Percentiles rank a stretch among this genome's conserved stretches.
These are phyloP conservation scores for Oryza glumipatula DNA, from an alignment of 176 grass and related monocot species.

Conservation along the genomic window DNA sequence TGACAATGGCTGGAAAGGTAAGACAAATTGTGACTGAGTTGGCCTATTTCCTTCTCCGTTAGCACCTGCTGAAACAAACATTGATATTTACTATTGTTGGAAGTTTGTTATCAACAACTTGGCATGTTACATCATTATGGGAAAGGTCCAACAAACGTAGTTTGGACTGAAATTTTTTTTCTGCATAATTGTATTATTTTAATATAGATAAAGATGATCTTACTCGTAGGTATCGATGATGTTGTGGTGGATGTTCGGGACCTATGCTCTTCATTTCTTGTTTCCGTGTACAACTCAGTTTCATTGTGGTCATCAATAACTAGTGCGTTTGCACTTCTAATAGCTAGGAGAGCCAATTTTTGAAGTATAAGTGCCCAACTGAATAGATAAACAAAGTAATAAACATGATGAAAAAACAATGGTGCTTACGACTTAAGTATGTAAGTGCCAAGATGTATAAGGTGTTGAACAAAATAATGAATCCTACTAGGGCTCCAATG, in stretches of 20 bases:
- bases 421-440: slow-evolving; percentile 65
- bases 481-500: slow-evolving; percentile 69
- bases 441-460: slow-evolving; percentile 65
- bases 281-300: slow-evolving; percentile 28
- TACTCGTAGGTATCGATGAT: slow-evolving; percentile 19
- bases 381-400: background rate
- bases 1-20: slow-evolving; percentile 86
- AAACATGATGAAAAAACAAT: background rate
- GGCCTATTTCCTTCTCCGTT: slow-evolving; percentile 10
- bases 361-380: slow-evolving; percentile 3
- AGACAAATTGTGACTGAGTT: slow-evolving; percentile 48
- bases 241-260: background rate
- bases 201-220: slow-evolving; percentile 15
- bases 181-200: background rate
- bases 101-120: background rate
- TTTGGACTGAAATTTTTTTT: too few relatives aligned
- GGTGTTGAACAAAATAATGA: slow-evolving; percentile 71
- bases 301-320: slow-evolving; percentile 44
- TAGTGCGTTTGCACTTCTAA: slow-evolving; percentile 41
- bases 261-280: background rate
- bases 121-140: too few relatives aligned
- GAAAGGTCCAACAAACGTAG: too few relatives aligned
- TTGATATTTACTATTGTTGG: background rate
- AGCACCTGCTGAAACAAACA: slow-evolving; percentile 21
- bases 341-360: slow-evolving; percentile 50